Base-by-base conservation (phyloP, 1,284 basidiomycete genomes). In the Austropuccinia psidii region DNA sequence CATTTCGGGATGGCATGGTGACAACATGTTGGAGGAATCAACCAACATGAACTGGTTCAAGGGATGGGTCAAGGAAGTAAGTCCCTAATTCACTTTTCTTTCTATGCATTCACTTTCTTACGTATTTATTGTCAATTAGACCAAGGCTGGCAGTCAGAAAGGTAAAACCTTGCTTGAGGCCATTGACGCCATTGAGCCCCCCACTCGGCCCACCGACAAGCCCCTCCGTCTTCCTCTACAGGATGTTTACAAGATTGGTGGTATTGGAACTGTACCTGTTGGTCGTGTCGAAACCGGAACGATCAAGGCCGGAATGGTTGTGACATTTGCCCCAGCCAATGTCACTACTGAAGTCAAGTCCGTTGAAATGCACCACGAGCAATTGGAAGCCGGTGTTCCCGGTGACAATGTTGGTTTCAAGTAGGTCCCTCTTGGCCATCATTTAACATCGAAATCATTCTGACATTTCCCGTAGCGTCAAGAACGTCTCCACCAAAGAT, bases 231-330 rank as follows among this genome's bases (percentile, higher is more conserved):
- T 99, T 78, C 95, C 95, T 81, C 93, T 99, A 84, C 95, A 98
- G 88, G 95, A 99, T 88, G 95, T 99, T 81, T 98, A 99, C 92
- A 99, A 99, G 88, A 99, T 99, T 81, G 95, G 95, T 85, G 95
- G 95, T 94, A 99, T 99, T 81, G 95, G 95, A 79, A 99, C 95
- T 80, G 96, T 99, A 80, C 95, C 95, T 83, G 95, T 99, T 85
- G 95, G 95, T 84, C 95, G 96, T 92, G 95, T 98, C 81, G 95
- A 98, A 87, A 98, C 96, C 81, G 95, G 96, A 89, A 83, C 93
- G 84, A 98, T 98, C 89, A 98, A 98, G 88, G 91, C 93, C 80
- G 94, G 95, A 83, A 98, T 98, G 95, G 82, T 83, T 70, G 95
- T 98, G 83, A 89, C 85, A 83, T 98, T 98, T 81, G 95, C 96